A percentile compares a stretch with the other conserved stretches of the same genome.
Evolutionary conservation across 1,139 yeast species (phyloP).

Genomic region (Insectozyma bohioensis): DNA sequence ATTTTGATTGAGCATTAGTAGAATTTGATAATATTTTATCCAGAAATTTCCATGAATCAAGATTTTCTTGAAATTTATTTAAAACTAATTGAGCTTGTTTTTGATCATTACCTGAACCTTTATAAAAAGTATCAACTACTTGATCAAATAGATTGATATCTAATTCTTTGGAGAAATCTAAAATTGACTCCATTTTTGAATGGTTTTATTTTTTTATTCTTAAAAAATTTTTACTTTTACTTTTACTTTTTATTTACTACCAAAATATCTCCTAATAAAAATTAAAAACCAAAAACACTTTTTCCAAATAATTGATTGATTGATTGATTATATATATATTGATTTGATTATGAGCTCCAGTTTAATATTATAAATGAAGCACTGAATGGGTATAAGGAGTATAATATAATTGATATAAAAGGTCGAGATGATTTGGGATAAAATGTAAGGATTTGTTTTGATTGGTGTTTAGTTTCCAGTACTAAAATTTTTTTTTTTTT

Average conservation of each 20-base stretch:
- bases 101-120: conserved; percentile 78
- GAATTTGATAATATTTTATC: conserved; percentile 85
- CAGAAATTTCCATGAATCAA: conserved; percentile 94
- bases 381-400: too few species aligned
- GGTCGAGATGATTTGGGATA: too few species aligned
- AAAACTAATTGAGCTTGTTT: conserved; percentile 80
- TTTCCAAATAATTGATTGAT: too few species aligned
- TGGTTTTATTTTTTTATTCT: conserved; percentile 5
- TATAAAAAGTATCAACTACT: conserved; percentile 84
- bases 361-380: too few species aligned
- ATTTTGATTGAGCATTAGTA: conserved; percentile 81
- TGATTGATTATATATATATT: too few species aligned
- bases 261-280: too few species aligned
- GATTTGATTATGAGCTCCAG: too few species aligned
- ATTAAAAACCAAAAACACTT: too few species aligned
- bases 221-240: neutral
- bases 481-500: too few species aligned
- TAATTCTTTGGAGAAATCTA: conserved; percentile 82
- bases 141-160: conserved; percentile 80
- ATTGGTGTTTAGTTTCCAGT: too few species aligned
- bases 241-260: neutral
- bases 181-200: conserved; percentile 71
- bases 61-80: conserved; percentile 89
- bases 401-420: too few species aligned
- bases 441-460: too few species aligned